These are phyloP conservation scores for Serendipita sp. DNA, from an alignment of 768 basidiomycete species.

Conservation along the genomic window DNA sequence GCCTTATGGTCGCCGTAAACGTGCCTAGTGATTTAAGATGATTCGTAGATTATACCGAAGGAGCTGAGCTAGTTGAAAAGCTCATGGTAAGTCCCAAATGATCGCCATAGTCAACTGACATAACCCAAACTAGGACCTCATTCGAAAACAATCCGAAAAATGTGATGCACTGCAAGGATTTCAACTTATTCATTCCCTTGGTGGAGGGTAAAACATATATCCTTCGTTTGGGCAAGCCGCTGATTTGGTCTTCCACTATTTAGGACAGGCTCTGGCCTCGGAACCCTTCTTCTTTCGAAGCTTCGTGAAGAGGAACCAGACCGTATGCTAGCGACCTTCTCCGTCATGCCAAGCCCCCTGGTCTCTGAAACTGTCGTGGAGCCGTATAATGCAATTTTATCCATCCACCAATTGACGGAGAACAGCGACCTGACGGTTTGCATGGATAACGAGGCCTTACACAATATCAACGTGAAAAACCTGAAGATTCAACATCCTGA, in stretches of 20 bases:
- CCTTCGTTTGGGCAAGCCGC: slow-evolving; percentile 30
- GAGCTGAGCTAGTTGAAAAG: slow-evolving; percentile 82
- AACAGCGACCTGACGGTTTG: slow-evolving; percentile 71
- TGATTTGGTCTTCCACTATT: slow-evolving; percentile 14
- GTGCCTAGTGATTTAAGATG: neutral
- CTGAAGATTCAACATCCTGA: slow-evolving; percentile 47
- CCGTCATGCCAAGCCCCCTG: slow-evolving; percentile 35
- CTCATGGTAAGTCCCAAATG: slow-evolving; percentile 34
- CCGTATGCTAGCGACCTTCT: slow-evolving; percentile 37
- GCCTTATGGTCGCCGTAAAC: neutral
- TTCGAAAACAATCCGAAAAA: slow-evolving; percentile 62
- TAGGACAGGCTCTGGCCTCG: slow-evolving; percentile 45
- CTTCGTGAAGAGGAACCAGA: slow-evolving; percentile 55
- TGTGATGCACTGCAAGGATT: slow-evolving; percentile 86
- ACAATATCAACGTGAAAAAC: slow-evolving; percentile 50
- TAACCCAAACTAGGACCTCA: slow-evolving; percentile 34
- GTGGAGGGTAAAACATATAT: slow-evolving; percentile 48
- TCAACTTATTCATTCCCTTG: slow-evolving; percentile 76
- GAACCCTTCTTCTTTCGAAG: slow-evolving; percentile 64
- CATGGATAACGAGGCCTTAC: slow-evolving; percentile 81
- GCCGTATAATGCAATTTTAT: slow-evolving; percentile 77
- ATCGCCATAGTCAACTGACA: neutral
- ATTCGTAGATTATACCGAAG: slow-evolving; percentile 6
- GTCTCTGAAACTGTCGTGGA: slow-evolving; percentile 41
- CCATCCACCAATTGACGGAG: slow-evolving; percentile 78